Evolutionary conservation across 108 stramenopile genomes (phyloP), one percentile per base, ranked within the genome.

Genomic region (Conticribra guillardii): DNA sequence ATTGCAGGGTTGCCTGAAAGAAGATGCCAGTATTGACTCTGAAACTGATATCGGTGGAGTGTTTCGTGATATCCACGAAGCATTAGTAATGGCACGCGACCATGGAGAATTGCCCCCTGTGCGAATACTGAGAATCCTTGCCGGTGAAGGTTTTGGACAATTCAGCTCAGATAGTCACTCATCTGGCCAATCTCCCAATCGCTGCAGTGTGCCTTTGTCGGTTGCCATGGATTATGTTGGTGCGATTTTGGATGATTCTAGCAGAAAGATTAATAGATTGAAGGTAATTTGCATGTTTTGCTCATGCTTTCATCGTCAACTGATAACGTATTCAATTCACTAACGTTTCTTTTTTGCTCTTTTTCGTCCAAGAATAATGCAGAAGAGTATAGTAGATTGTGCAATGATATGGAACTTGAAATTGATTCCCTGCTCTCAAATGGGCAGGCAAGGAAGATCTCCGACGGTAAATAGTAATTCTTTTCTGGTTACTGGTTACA

Each of bases 181-280:
- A 16, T 19, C 15, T 33, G 50, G 18, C 22, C 24, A 22, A 26
- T 44, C 4, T 34, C 28, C 28, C 14, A 14, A 29, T 57, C 51
- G 54, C 22, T 56, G 32, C 45, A 51, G 89, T 22, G 85, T 94
- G 22, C 93, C 93, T 5, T 60, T 94, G 15, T 87, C 89, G 14
- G 90, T 89, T 19, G 93, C 93, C 0, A 50, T 91, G 22, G 93
- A 94, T 29, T 94, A 94, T 64, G 87, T 94, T 18, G 86, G 90
- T 24, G 78, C 73, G 24, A 81, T 91, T 17, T 54, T 94, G 48
- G 93, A 94, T 71, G 89, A 89, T 52, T 88, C 89, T 9, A 79
- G 69, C 2, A 65, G 68, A 33, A 87, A 91, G 60, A 88, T 89
- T 61, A 55, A 72, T 33, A 79, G 87, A 9, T 45, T 94, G 52